Conservation (phyloP, 1,139 yeast genomes). For the Yamadazyma epiphylla region DNA sequence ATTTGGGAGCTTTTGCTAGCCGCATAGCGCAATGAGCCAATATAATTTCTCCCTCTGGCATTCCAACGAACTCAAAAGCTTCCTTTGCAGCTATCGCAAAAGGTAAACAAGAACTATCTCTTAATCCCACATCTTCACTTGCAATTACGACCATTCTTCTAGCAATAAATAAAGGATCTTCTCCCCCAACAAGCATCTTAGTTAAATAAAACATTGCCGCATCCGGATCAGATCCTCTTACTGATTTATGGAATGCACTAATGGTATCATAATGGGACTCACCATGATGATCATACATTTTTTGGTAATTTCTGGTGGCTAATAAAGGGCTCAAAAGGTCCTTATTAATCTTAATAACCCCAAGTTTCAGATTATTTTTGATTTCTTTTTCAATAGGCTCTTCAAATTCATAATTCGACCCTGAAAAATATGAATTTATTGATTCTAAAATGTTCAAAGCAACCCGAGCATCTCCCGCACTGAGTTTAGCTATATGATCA, state of each 20-base stretch:
- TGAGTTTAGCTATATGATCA: slow-evolving; percentile 67
- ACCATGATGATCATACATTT: slow-evolving; percentile 80
- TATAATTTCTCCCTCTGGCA: slow-evolving; percentile 92
- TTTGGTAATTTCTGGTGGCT: slow-evolving; percentile 42
- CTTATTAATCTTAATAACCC: slow-evolving; percentile 28
- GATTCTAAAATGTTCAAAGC: slow-evolving; percentile 73
- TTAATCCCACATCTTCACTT: slow-evolving; percentile 81
- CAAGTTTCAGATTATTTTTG: slow-evolving; percentile 16
- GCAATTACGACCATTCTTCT: slow-evolving; percentile 91
- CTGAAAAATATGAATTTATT: slow-evolving; percentile 40
- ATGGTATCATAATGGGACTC: slow-evolving; percentile 94
- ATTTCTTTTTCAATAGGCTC: slow-evolving; percentile 18
- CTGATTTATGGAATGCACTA: slow-evolving; percentile 88
- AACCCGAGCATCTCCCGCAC: slow-evolving; percentile 87
- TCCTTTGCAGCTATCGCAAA: slow-evolving; percentile 83
- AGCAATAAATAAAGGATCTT: slow-evolving; percentile 88
- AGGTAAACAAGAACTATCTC: slow-evolving; percentile 82
- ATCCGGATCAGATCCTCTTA: slow-evolving; percentile 84
- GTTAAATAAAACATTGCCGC: slow-evolving; percentile 86
- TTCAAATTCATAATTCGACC: slow-evolving; percentile 20
- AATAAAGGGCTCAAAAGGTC: slow-evolving; percentile 39
- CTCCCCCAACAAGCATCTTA: slow-evolving; percentile 88
- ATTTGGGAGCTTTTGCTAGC: slow-evolving; percentile 79
- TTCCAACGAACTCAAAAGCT: slow-evolving; percentile 87
- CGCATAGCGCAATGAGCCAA: slow-evolving; percentile 91